Conservation (phyloP, 768 basidiomycete genomes). For the Imleria badia region DNA sequence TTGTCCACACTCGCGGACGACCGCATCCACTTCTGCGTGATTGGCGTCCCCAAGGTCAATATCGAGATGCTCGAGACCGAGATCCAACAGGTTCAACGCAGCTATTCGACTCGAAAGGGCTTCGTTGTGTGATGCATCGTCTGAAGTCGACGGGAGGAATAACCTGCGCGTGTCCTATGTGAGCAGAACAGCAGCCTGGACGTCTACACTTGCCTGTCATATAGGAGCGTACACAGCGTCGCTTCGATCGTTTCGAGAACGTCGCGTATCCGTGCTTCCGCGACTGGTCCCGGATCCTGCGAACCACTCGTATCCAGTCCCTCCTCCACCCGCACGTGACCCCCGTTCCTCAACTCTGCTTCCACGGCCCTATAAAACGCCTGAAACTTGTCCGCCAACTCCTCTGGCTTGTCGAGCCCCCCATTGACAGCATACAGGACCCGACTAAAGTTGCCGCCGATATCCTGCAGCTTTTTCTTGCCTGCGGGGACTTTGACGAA, state of each 20-base stretch:
- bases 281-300: slow-evolving; percentile 15
- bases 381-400: slow-evolving; percentile 57
- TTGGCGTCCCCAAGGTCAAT: slow-evolving; percentile 63
- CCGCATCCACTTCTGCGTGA: slow-evolving; percentile 50
- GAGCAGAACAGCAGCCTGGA: neutral
- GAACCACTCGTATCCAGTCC: slow-evolving; percentile 12
- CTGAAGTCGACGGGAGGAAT: slow-evolving; percentile 71
- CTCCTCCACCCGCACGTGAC: slow-evolving; percentile 12
- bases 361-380: slow-evolving; percentile 69
- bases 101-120: slow-evolving; percentile 86
- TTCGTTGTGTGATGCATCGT: slow-evolving; percentile 87
- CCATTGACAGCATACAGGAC: slow-evolving; percentile 41
- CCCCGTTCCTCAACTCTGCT: slow-evolving; percentile 50
- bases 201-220: slow-evolving; percentile 62
- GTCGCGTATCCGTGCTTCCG: slow-evolving; percentile 48
- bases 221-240: slow-evolving; percentile 69
- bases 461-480: slow-evolving; percentile 34
- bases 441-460: slow-evolving; percentile 24
- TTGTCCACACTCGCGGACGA: slow-evolving; percentile 75
- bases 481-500: slow-evolving; percentile 42
- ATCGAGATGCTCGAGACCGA: slow-evolving; percentile 86
- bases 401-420: slow-evolving; percentile 47
- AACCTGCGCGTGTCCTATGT: slow-evolving; percentile 44
- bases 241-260: slow-evolving; percentile 76
- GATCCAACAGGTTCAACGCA: slow-evolving; percentile 87